Evolutionary conservation across 108 stramenopile species (phyloP).

Genomic region (Aurantiochytrium sp.): DNA sequence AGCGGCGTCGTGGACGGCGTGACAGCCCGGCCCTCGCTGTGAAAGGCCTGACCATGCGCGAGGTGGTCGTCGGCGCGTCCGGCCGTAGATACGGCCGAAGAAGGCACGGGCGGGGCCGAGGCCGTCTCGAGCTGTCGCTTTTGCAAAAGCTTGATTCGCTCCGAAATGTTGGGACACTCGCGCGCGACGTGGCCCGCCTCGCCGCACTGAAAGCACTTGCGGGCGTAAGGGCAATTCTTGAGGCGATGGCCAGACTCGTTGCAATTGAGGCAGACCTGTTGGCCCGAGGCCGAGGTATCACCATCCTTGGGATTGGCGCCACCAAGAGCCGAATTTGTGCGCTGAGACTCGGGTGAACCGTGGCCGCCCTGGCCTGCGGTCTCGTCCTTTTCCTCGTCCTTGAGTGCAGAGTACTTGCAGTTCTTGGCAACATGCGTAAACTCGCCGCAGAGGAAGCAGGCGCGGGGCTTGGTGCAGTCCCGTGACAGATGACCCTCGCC

Average conservation of each 20-base stretch:
- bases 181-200: conserved; percentile 12
- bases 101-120: background rate
- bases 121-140: background rate
- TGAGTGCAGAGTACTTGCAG: background rate
- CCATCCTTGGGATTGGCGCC: background rate
- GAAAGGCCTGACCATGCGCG: background rate
- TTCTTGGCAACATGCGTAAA: background rate
- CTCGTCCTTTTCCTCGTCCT: conserved; percentile 1
- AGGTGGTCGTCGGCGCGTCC: background rate
- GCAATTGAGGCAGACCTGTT: background rate
- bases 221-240: background rate
- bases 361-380: background rate
- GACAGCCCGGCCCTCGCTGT: background rate
- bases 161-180: background rate
- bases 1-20: background rate
- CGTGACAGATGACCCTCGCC: conserved; percentile 2
- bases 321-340: background rate
- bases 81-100: background rate
- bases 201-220: conserved; percentile 18
- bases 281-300: background rate
- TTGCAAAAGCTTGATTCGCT: background rate
- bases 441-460: conserved; percentile 16
- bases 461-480: conserved; percentile 10
- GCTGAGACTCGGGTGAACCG: background rate
- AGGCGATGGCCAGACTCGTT: conserved; percentile 1